These are phyloP conservation scores for Clarireedia homoeocarpa DNA, from an alignment of 2,329 filamentous ascomycete species.

Conservation along the genomic window DNA sequence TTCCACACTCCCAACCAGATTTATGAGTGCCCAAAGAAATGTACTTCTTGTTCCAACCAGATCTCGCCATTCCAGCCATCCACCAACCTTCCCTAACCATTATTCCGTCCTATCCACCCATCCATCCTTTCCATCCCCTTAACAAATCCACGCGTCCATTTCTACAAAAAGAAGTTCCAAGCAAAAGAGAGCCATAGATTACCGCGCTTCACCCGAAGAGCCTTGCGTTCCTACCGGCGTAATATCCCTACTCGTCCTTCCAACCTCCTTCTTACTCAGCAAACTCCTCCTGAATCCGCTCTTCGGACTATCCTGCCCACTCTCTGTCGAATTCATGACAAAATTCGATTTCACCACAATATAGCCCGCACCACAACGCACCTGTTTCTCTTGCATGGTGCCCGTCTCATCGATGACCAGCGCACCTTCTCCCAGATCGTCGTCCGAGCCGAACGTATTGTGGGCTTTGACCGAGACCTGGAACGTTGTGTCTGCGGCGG, in stretches of 20 bases:
- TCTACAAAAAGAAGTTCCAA: too few relatives aligned
- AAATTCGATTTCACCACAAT: constrained; percentile 73
- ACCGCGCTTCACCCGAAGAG: background rate
- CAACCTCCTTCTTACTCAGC: constrained; percentile 40
- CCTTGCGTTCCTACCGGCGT: constrained; percentile 25
- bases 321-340: constrained; percentile 38
- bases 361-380: constrained; percentile 64
- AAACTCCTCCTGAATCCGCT: constrained; percentile 43
- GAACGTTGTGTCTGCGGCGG: constrained; percentile 78
- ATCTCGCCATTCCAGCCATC: too few relatives aligned
- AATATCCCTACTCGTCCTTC: constrained; percentile 35
- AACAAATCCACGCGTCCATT: too few relatives aligned
- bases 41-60: too few relatives aligned
- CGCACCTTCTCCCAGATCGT: constrained; percentile 74
- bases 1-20: too few relatives aligned
- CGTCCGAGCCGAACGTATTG: constrained; percentile 74
- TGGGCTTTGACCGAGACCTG: constrained; percentile 80
- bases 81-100: too few relatives aligned
- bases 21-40: too few relatives aligned
- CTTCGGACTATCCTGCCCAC: constrained; percentile 35
- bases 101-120: too few relatives aligned
- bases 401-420: constrained; percentile 86
- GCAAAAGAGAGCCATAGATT: too few relatives aligned
- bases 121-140: too few relatives aligned
- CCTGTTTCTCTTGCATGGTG: constrained; percentile 58